These are phyloP conservation scores for Picocystis sp. DNA, from an alignment of 163 green algal species.

Conservation along the genomic window DNA sequence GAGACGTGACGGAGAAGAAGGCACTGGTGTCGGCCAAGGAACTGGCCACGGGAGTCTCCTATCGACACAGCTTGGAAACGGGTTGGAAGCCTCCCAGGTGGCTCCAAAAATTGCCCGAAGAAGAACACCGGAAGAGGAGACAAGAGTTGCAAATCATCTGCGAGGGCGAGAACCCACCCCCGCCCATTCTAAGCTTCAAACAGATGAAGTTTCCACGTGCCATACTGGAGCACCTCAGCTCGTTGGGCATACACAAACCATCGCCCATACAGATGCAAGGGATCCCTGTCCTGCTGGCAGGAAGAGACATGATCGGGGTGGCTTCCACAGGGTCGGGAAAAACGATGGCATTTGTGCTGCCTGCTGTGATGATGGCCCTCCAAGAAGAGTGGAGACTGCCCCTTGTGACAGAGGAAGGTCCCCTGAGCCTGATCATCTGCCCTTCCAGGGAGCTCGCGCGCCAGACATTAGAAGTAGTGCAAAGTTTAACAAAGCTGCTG, in stretches of 20 bases:
- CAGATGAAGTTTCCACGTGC: slow-evolving; percentile 74
- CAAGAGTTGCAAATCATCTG: slow-evolving; percentile 69
- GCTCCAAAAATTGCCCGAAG: slow-evolving; percentile 43
- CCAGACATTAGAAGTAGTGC: slow-evolving; percentile 47
- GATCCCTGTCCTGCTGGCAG: slow-evolving; percentile 62
- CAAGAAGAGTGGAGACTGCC: slow-evolving; percentile 50
- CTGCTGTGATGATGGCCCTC: slow-evolving; percentile 73
- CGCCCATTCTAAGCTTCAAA: slow-evolving; percentile 69
- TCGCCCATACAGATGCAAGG: slow-evolving; percentile 34
- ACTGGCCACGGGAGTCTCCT: slow-evolving; percentile 58
- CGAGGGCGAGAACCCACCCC: slow-evolving; percentile 65
- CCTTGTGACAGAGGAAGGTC: slow-evolving; percentile 61
- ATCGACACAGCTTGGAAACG: slow-evolving; percentile 61
- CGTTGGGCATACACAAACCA: slow-evolving; percentile 47
- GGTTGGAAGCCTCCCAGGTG: slow-evolving; percentile 78
- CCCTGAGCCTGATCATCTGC: slow-evolving; percentile 76
- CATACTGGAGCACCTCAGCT: slow-evolving; percentile 46
- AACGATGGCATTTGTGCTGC: slow-evolving; percentile 82
- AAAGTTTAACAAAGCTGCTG: slow-evolving; percentile 38
- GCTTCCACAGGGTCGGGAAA: slow-evolving; percentile 91
- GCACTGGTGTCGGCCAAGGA: slow-evolving; percentile 83
- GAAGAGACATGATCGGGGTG: slow-evolving; percentile 95
- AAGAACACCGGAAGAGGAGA: slow-evolving; percentile 22
- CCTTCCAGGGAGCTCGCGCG: slow-evolving; percentile 83
- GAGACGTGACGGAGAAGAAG: slow-evolving; percentile 60